Conservation (phyloP, 2,329 filamentous ascomycete genomes). For the Penicillium sp. region DNA sequence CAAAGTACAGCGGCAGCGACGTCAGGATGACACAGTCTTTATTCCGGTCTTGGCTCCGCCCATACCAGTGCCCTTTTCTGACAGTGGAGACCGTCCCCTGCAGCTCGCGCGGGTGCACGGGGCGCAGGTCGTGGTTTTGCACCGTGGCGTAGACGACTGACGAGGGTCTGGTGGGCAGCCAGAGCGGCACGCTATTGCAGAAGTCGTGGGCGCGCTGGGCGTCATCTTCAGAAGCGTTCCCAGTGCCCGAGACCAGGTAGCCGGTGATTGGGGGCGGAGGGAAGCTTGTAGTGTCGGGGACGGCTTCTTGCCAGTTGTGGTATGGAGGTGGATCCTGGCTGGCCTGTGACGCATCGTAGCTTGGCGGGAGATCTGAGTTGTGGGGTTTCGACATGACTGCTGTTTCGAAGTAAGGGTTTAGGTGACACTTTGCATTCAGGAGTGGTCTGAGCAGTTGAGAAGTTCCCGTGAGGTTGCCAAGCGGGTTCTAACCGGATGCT, state of each 20-base stretch:
- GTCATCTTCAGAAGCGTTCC: constrained; percentile 58
- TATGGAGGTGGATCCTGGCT: constrained; percentile 53
- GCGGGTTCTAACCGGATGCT: too few species aligned
- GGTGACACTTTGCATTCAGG: not conserved
- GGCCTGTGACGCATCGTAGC: constrained; percentile 8
- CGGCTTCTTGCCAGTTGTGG: constrained; percentile 62
- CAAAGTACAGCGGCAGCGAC: constrained; percentile 59
- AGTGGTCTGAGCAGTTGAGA: not conserved
- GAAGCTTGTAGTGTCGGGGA: constrained; percentile 61
- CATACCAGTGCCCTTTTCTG: constrained; percentile 47
- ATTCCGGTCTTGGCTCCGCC: constrained; percentile 45
- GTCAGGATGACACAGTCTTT: constrained; percentile 57
- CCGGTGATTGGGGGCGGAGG: constrained; percentile 61
- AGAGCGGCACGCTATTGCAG: constrained; percentile 55
- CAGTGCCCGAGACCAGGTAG: constrained; percentile 56
- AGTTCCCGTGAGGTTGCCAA: not conserved
- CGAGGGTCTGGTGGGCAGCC: constrained; percentile 49
- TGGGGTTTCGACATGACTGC: not conserved
- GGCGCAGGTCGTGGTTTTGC: constrained; percentile 47
- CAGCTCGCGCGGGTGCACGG: constrained; percentile 47
- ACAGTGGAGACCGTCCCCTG: constrained; percentile 39
- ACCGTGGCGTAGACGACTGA: constrained; percentile 46
- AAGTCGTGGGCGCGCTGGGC: constrained; percentile 60
- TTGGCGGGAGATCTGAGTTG: constrained; percentile 7
- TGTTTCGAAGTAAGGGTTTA: not conserved